phyloP scores from a whole-genome alignment of 257 asterid species.

The Anisodus tanguticus region DNA sequence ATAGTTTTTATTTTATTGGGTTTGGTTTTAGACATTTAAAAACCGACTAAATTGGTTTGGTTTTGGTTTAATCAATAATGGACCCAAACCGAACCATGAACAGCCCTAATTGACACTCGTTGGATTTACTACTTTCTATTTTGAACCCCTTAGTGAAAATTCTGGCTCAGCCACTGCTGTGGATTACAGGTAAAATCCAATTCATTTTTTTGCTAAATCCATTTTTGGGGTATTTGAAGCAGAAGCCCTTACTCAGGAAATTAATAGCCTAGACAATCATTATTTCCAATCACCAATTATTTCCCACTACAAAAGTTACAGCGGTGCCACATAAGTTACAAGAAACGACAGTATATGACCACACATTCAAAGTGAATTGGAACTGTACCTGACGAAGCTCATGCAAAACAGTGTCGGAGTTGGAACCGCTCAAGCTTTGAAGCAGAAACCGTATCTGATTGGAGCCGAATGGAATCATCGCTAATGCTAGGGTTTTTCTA shows the following conservation, averaged over 20 bases:
- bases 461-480: conserved; percentile 73
- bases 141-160: too few species aligned
- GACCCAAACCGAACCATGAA: too few species aligned
- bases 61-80: too few species aligned
- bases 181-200: neutral
- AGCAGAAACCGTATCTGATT: conserved; percentile 80
- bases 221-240: neutral
- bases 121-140: too few species aligned
- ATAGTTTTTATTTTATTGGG: too few species aligned
- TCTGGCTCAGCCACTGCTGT: too few species aligned
- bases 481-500: conserved; percentile 34
- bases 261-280: neutral
- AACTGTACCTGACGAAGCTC: conserved; percentile 70
- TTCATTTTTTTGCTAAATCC: too few species aligned
- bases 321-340: neutral
- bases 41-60: too few species aligned
- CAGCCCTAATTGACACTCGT: too few species aligned
- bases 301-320: neutral
- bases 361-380: neutral
- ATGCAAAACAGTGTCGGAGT: conserved; percentile 68
- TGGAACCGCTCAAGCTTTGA: conserved; percentile 70
- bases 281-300: neutral
- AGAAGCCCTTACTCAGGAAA: neutral
- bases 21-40: too few species aligned
- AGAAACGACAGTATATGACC: neutral